phyloP scores from a whole-genome alignment of 1,284 basidiomycete species.

The Puccinia horiana region DNA sequence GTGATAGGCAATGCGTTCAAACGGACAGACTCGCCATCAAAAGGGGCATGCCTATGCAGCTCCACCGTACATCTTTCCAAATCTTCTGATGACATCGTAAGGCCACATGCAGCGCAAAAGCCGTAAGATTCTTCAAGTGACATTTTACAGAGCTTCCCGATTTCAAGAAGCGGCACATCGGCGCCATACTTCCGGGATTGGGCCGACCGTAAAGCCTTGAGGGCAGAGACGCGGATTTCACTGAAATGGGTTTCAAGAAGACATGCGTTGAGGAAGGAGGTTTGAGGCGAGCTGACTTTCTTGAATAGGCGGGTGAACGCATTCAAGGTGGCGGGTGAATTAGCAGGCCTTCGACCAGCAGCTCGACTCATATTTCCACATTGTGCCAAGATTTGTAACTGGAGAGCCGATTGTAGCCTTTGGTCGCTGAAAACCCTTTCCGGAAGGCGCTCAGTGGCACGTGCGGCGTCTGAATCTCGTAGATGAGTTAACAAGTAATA shows the following conservation, averaged over 20 bases:
- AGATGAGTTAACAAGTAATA: conserved; percentile 91
- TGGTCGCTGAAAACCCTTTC: conserved; percentile 70
- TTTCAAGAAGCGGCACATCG: conserved; percentile 27
- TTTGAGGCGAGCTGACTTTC: conserved; percentile 58
- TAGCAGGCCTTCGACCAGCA: conserved; percentile 59
- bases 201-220: conserved; percentile 62
- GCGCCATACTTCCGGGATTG: conserved; percentile 43
- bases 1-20: conserved; percentile 5
- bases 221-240: conserved; percentile 62
- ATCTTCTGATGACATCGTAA: conserved; percentile 22
- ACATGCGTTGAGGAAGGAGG: conserved; percentile 63
- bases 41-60: conserved; percentile 38
- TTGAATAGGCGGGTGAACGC: conserved; percentile 66
- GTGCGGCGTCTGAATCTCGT: conserved; percentile 75
- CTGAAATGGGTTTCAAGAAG: conserved; percentile 63
- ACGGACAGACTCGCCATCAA: conserved; percentile 43
- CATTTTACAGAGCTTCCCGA: conserved; percentile 32
- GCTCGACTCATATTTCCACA: conserved; percentile 65
- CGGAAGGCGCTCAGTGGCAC: conserved; percentile 73
- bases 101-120: conserved; percentile 43
- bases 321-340: conserved; percentile 63
- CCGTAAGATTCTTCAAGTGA: conserved; percentile 36
- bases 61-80: conserved; percentile 36
- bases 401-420: conserved; percentile 76
- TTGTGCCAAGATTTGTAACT: conserved; percentile 78